phyloP scores from a whole-genome alignment of 2,329 filamentous ascomycete species.

The Claviceps maximensis region DNA sequence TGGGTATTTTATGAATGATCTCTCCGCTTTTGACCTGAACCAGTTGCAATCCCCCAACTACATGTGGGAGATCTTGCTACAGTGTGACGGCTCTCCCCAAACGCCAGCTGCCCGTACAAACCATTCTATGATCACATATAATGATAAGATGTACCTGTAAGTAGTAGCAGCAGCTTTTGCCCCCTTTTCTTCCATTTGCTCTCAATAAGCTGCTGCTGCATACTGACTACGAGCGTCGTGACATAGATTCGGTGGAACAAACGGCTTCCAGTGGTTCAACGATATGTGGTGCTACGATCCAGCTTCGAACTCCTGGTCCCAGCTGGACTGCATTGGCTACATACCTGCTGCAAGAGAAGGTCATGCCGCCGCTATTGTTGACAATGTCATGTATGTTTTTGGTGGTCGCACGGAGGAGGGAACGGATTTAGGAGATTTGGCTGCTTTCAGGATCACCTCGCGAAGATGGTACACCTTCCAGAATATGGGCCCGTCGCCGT shows the following conservation, averaged over 20 bases:
- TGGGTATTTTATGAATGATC: conserved; percentile 94
- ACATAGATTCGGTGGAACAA: conserved; percentile 84
- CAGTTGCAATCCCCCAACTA: conserved; percentile 83
- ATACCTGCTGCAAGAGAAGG: conserved; percentile 90
- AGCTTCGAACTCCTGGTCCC: conserved; percentile 65
- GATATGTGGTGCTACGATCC: conserved; percentile 97
- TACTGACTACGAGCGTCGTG: conserved; percentile 2
- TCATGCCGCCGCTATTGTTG: conserved; percentile 83
- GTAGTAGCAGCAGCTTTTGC: conserved; percentile 19
- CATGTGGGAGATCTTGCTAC: conserved; percentile 84
- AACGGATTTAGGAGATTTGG: conserved; percentile 80
- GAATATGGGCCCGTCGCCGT: conserved; percentile 96
- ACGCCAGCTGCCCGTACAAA: conserved; percentile 87
- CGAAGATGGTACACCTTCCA: conserved; percentile 98
- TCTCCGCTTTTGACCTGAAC: conserved; percentile 91
- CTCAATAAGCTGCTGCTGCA: neutral
- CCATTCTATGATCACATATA: conserved; percentile 81
- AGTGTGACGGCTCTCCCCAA: conserved; percentile 38
- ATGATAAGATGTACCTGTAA: conserved; percentile 87
- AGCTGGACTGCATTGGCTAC: conserved; percentile 93
- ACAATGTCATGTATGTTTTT: conserved; percentile 99
- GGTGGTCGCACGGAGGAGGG: conserved; percentile 92
- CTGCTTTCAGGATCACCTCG: conserved; percentile 61
- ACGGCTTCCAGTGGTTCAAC: conserved; percentile 95
- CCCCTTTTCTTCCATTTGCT: neutral